A percentile compares a stretch with the other conserved stretches of the same genome.
Conservation (phyloP, 257 asterid species). For the Cinchona pubescens region DNA sequence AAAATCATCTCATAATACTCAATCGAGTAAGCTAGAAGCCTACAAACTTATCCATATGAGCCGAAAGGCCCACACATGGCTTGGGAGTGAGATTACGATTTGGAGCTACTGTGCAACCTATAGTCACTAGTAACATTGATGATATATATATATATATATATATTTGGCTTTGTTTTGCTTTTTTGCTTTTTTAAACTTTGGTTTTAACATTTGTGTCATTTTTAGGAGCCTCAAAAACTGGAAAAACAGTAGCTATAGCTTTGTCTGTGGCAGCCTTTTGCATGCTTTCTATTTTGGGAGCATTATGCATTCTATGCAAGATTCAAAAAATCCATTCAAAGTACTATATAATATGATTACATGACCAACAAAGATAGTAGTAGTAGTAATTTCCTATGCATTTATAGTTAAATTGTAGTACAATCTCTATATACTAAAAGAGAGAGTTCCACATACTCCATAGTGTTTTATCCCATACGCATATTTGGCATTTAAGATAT, state of each 20-base stretch:
- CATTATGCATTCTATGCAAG: constrained; percentile 42
- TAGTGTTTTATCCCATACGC: no score
- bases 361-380: background rate
- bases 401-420: background rate
- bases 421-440: no score
- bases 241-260: constrained; percentile 48
- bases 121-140: background rate
- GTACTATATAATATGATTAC: constrained; percentile 21
- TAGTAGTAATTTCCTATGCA: background rate
- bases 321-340: constrained; percentile 47
- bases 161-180: background rate
- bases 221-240: constrained; percentile 48
- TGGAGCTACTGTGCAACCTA: no score
- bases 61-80: no score
- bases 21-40: no score
- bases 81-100: background rate
- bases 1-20: no score
- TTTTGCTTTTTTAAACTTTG: background rate
- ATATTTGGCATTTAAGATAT: no score
- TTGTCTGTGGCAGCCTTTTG: constrained; percentile 52
- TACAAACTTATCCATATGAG: no score
- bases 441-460: no score
- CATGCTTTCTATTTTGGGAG: constrained; percentile 57
- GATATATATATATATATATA: background rate
- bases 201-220: constrained; percentile 3